These are phyloP conservation scores for Cladosporium sphaerospermum DNA, from an alignment of 2,329 filamentous ascomycete species.

Conservation along the genomic window DNA sequence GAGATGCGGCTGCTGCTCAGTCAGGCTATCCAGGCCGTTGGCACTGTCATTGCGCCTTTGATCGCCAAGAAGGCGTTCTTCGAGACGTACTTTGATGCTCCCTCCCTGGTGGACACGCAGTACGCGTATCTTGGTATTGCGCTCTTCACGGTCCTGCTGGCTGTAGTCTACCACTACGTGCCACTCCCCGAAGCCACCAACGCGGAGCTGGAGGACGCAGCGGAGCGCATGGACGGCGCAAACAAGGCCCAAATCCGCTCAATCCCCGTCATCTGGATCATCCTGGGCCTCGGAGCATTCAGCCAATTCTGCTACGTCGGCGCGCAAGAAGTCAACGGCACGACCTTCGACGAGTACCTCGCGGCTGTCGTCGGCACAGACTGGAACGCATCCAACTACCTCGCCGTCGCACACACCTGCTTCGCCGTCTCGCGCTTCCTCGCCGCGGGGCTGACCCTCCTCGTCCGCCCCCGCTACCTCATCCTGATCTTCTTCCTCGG, in stretches of 20 bases:
- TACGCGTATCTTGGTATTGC: constrained; percentile 61
- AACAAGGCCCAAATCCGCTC: constrained; percentile 42
- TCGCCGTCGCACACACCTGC: constrained; percentile 50
- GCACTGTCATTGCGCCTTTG: constrained; percentile 53
- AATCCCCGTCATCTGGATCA: constrained; percentile 50
- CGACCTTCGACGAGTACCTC: constrained; percentile 43
- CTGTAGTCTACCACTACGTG: constrained; percentile 55
- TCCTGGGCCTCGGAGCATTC: constrained; percentile 48
- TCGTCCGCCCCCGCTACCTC: constrained; percentile 54
- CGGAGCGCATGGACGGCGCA: constrained; percentile 45
- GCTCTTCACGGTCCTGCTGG: constrained; percentile 53
- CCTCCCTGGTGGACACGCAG: constrained; percentile 54
- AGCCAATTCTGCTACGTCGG: constrained; percentile 57
- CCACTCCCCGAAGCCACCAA: constrained; percentile 58
- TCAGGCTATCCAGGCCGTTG: constrained; percentile 56
- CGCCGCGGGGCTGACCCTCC: constrained; percentile 46
- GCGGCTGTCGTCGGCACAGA: constrained; percentile 30
- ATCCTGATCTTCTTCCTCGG: constrained; percentile 49
- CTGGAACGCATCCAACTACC: constrained; percentile 35
- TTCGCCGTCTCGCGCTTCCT: constrained; percentile 55
- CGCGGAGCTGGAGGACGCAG: constrained; percentile 51
- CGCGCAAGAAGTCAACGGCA: constrained; percentile 52
- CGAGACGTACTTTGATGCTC: constrained; percentile 39
- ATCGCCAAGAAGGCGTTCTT: constrained; percentile 56
- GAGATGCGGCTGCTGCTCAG: constrained; percentile 56